A percentile compares a stretch with the other conserved stretches of the same genome.
phyloP scores from a whole-genome alignment of 306 rosid species.

The Glycyrrhiza uralensis region DNA sequence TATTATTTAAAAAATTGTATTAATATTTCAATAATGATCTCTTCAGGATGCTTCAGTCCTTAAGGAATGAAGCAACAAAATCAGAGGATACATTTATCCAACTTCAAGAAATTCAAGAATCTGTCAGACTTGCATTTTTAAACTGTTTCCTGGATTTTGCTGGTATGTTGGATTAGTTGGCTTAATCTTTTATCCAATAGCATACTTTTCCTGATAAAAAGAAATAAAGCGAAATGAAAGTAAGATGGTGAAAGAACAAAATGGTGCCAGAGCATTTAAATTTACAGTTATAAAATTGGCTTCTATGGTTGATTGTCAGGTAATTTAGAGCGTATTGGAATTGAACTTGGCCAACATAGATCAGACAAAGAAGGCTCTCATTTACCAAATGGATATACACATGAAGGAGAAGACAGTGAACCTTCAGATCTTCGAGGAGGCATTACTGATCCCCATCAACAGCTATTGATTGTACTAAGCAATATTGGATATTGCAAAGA shows the following conservation, averaged over 20 bases:
- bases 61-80: conserved; percentile 80
- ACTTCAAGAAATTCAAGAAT: conserved; percentile 92
- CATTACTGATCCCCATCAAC: conserved; percentile 68
- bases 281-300: conserved; percentile 25
- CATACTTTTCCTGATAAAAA: neutral
- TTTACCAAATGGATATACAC: conserved; percentile 71
- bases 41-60: conserved; percentile 78
- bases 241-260: conserved; percentile 3
- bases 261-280: neutral
- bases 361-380: conserved; percentile 52
- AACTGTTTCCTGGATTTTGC: conserved; percentile 95
- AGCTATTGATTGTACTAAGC: conserved; percentile 78
- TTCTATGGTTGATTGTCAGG: conserved; percentile 46
- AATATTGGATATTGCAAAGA: conserved; percentile 97
- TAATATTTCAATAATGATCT: conserved; percentile 26
- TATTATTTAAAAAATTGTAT: conserved; percentile 5
- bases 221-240: neutral
- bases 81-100: conserved; percentile 80
- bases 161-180: conserved; percentile 55
- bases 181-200: conserved; percentile 13
- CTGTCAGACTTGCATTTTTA: conserved; percentile 92
- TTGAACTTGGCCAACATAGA: conserved; percentile 60
- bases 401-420: conserved; percentile 48
- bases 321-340: conserved; percentile 76
- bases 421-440: conserved; percentile 56